Conservation (phyloP, 2,329 filamentous ascomycete genomes). For the Diatrype stigma region DNA sequence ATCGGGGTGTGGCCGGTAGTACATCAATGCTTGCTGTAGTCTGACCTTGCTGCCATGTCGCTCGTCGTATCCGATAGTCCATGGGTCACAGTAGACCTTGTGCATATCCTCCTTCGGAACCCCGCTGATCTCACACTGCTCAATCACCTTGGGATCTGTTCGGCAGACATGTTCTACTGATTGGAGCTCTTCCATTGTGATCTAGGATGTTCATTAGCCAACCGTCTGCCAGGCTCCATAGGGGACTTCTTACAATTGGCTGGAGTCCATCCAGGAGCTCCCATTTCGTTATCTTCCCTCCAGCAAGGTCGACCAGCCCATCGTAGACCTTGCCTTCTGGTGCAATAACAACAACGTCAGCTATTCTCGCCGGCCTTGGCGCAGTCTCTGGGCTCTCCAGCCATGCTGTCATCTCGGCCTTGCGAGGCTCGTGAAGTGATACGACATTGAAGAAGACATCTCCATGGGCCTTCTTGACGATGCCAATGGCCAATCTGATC, state of each 20-base stretch:
- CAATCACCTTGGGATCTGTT: conserved; percentile 79
- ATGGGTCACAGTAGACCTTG: conserved; percentile 94
- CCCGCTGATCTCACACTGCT: conserved; percentile 81
- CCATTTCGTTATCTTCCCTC: conserved; percentile 68
- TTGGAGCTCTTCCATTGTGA: conserved; percentile 87
- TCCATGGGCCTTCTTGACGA: conserved; percentile 66
- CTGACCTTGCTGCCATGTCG: conserved; percentile 75
- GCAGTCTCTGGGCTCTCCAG: conserved; percentile 58
- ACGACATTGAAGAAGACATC: conserved; percentile 82
- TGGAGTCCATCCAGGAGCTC: conserved; percentile 71
- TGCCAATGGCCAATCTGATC: conserved; percentile 65
- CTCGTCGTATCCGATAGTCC: conserved; percentile 94
- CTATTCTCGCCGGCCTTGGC: conserved; percentile 64
- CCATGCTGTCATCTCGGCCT: conserved; percentile 79
- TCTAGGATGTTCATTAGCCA: conserved; percentile 40
- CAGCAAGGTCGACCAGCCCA: conserved; percentile 69
- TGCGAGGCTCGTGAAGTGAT: conserved; percentile 78
- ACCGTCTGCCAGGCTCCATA: neutral
- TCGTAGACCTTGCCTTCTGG: conserved; percentile 77
- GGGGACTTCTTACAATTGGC: conserved; percentile 58
- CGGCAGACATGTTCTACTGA: conserved; percentile 72
- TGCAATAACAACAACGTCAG: conserved; percentile 79
- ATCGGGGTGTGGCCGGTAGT: conserved; percentile 81
- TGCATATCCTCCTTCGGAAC: conserved; percentile 82
- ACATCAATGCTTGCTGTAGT: conserved; percentile 91